phyloP scores from a whole-genome alignment of 2,329 filamentous ascomycete genomes.

The Ceratocystis cacaofunesta region DNA sequence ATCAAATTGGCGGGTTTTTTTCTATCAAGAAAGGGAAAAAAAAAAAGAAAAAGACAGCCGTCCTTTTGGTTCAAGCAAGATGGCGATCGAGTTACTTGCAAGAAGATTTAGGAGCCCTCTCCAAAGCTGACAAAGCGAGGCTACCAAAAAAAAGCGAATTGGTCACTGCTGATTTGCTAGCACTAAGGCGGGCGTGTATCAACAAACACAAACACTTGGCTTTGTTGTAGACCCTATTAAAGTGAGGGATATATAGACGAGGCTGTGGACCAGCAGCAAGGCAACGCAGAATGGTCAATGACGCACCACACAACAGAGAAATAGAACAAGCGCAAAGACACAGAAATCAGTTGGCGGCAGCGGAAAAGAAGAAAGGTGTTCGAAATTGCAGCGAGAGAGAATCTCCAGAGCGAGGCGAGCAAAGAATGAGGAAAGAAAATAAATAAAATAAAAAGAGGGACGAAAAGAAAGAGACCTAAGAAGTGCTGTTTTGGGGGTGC shows the following conservation, averaged over 20 bases:
- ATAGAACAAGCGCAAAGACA: neutral
- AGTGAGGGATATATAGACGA: constrained; percentile 1
- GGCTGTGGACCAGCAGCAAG: constrained; percentile 1
- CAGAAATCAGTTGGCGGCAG: neutral
- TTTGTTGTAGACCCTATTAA: neutral
- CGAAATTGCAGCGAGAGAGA: neutral
- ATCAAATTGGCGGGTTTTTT: neutral
- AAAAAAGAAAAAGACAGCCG: constrained; percentile 1
- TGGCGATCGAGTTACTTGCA: neutral
- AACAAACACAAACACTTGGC: neutral
- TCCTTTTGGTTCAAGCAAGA: neutral
- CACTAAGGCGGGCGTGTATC: neutral
- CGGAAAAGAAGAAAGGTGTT: neutral
- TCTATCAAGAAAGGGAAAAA: neutral
- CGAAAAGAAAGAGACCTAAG: neutral
- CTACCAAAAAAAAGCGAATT: neutral
- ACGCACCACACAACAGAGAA: neutral
- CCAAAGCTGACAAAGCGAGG: constrained; percentile 2
- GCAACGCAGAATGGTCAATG: neutral
- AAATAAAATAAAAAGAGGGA: neutral
- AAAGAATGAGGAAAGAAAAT: neutral
- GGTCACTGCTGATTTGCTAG: constrained; percentile 1
- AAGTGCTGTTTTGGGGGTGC: neutral
- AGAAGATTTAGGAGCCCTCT: neutral
- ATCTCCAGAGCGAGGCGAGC: neutral